phyloP scores from a whole-genome alignment of 1,284 basidiomycete genomes.

The Meira nashicola region DNA sequence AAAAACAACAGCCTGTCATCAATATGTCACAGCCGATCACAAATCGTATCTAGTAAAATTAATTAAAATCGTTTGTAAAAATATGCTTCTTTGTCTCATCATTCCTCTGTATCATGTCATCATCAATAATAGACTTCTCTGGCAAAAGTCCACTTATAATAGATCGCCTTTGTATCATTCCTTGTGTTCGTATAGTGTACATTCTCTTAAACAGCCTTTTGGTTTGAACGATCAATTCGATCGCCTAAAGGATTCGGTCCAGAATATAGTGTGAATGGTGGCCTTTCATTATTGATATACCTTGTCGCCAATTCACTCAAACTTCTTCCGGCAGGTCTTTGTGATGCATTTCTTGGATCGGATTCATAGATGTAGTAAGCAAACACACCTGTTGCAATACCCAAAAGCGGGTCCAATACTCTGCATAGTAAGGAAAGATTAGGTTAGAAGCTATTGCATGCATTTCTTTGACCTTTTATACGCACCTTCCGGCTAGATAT shows the following conservation, averaged over 20 bases:
- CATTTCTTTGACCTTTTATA: too few species aligned
- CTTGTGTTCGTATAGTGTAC: neutral
- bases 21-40: too few species aligned
- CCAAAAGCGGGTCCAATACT: conserved; percentile 40
- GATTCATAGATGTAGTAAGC: conserved; percentile 49
- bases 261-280: neutral
- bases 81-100: neutral
- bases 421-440: conserved; percentile 9
- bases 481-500: too few species aligned
- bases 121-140: neutral
- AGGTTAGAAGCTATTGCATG: too few species aligned
- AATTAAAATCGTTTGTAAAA: too few species aligned
- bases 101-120: neutral
- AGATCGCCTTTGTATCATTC: neutral
- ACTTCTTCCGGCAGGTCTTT: conserved; percentile 31
- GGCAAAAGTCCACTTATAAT: neutral
- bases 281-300: conserved; percentile 10
- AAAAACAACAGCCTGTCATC: too few species aligned
- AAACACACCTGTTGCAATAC: conserved; percentile 40
- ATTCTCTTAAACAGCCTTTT: neutral
- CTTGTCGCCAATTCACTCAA: conserved; percentile 33
- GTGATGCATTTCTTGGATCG: conserved; percentile 35
- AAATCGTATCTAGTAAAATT: too few species aligned
- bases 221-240: neutral
- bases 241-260: conserved; percentile 1